Base-by-base conservation (phyloP, 2,329 filamentous ascomycete species). In the Colletotrichum lentis region DNA sequence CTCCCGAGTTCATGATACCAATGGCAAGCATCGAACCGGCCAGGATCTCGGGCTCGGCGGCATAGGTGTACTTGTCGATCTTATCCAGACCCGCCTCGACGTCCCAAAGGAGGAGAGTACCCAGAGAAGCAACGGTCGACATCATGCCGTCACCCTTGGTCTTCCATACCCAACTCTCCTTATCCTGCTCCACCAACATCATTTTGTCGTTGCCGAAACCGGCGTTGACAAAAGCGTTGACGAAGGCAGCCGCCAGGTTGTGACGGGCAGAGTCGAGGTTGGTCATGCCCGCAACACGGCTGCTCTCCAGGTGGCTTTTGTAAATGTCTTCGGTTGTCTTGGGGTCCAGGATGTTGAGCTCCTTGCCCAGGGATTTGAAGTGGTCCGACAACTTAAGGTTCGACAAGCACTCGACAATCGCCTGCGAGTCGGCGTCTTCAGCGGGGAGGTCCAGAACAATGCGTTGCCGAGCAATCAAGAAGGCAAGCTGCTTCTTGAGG, bases 261-360 rank as follows among this genome's bases (percentile, higher is more conserved):
- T 99, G 95, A 74, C 94, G 88, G 37, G 95, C 94, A 11, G 96
- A 99, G 77, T 99, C 96, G 54, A 96, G 88, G 77, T 97, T 97
- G 12, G 95, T 97, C 81, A 97, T 88, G 43, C 94, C 94, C 27
- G 93, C 93, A 61, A 96, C 96, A 70, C 96, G 89, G 74, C 91
- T 97, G 82, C 92, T 98, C 81, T 99, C 96, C 5, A 99, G 87
- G 80, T 99, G 96, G 76, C 94, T 97, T 84, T 99, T 99, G 87
- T 99, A 99, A 74, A 99, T 99, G 75, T 99, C 96, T 77, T 99
- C 96, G 0, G 95, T 96, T 50, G 93, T 92, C 83, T 97, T 98
- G 43, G 96, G 96, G 71, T 99, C 96, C 49, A 98, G 84, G 60
- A 99, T 95, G 79, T 99, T 98, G 62, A 99, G 86, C 78, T 99